A percentile compares a stretch with the other conserved stretches of the same genome.
phyloP scores from a whole-genome alignment of 1,284 basidiomycete genomes.

The Moesziomyces sp. region DNA sequence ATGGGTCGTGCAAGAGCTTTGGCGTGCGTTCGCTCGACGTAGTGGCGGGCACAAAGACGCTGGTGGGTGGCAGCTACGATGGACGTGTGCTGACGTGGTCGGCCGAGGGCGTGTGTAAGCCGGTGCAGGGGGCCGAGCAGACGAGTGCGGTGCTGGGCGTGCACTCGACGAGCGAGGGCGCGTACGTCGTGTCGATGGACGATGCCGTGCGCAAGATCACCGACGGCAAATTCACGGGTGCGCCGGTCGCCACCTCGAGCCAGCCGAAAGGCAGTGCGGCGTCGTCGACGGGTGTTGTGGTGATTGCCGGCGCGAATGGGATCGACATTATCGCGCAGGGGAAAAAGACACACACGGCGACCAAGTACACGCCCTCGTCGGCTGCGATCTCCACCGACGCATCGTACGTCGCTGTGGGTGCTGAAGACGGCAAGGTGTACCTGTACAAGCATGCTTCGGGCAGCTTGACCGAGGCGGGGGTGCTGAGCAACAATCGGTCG shows the following conservation, averaged over 20 bases:
- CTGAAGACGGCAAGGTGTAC: constrained; percentile 69
- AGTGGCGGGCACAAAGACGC: constrained; percentile 23
- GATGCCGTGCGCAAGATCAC: constrained; percentile 46
- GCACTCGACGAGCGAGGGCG: constrained; percentile 36
- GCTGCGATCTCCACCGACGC: constrained; percentile 72
- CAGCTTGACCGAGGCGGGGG: constrained; percentile 31
- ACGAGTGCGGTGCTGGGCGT: constrained; percentile 79
- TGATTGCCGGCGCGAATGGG: constrained; percentile 76
- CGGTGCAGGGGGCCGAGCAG: constrained; percentile 75
- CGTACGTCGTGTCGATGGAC: constrained; percentile 49
- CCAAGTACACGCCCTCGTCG: constrained; percentile 39
- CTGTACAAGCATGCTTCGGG: constrained; percentile 38
- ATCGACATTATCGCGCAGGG: constrained; percentile 73
- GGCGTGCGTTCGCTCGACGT: constrained; percentile 39
- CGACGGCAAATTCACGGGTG: constrained; percentile 21
- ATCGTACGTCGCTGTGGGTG: constrained; percentile 77
- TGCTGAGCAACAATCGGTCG: constrained; percentile 74
- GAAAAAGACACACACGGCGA: constrained; percentile 33
- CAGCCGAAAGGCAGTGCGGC: constrained; percentile 75
- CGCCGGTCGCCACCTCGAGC: constrained; percentile 69
- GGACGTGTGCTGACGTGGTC: constrained; percentile 79
- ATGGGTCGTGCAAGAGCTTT: constrained; percentile 50
- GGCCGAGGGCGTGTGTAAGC: constrained; percentile 59
- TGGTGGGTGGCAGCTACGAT: constrained; percentile 74
- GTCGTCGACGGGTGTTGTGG: constrained; percentile 69